Percentiles rank a stretch among this genome's conserved stretches.
Evolutionary conservation across 257 asterid genomes (phyloP).

Genomic region (Anisodus tanguticus): DNA sequence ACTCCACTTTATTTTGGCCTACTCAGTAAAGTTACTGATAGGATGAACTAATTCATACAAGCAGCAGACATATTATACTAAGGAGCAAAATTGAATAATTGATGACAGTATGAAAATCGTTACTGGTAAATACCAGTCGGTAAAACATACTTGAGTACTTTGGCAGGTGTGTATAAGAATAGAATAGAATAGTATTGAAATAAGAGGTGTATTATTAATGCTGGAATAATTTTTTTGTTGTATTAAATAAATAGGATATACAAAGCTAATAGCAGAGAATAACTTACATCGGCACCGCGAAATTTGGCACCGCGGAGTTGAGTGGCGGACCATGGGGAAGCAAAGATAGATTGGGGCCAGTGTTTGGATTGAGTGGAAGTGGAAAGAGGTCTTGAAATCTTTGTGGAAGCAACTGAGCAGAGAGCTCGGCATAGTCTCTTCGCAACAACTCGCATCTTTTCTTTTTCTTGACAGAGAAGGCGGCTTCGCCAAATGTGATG

Average conservation of each 20-base stretch:
- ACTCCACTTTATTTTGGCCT: not conserved
- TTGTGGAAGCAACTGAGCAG: conserved; percentile 37
- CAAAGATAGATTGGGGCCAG: conserved; percentile 38
- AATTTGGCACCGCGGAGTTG: conserved; percentile 86
- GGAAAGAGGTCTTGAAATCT: conserved; percentile 33
- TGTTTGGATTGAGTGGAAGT: conserved; percentile 35
- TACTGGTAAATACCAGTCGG: not conserved
- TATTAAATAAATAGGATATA: too few species aligned
- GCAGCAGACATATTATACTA: not conserved
- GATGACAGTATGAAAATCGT: not conserved
- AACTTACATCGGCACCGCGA: conserved; percentile 77
- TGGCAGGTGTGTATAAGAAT: too few species aligned
- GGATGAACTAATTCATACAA: conserved; percentile 16
- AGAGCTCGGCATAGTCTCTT: conserved; percentile 48
- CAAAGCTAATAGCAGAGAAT: not conserved
- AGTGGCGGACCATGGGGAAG: conserved; percentile 72
- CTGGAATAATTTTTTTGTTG: too few species aligned
- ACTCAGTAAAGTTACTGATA: not conserved
- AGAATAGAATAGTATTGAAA: too few species aligned
- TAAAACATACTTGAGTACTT: not conserved
- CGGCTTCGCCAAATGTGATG: not conserved
- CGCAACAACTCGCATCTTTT: conserved; percentile 48
- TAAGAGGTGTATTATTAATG: too few species aligned
- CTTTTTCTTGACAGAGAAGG: too few species aligned
- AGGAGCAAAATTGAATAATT: not conserved